Percentiles rank a stretch among this genome's conserved stretches.
Conservation (phyloP, 2,329 filamentous ascomycete species). For the Orbilia brochopaga region DNA sequence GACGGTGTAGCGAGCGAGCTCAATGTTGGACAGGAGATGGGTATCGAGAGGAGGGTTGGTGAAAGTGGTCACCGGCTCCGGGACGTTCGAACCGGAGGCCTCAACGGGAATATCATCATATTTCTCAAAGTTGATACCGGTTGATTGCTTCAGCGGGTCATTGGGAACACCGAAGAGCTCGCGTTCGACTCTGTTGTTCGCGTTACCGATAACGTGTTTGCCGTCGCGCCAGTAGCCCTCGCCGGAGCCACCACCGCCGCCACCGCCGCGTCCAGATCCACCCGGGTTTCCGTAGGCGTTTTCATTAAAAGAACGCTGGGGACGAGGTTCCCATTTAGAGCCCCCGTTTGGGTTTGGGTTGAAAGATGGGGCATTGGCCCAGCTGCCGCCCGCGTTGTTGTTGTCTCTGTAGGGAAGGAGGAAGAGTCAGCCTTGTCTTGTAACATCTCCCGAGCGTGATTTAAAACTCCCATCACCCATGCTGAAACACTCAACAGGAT, state of each 20-base stretch:
- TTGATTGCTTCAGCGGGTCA: conserved; percentile 93
- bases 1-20: conserved; percentile 89
- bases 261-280: conserved; percentile 60
- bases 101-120: conserved; percentile 99
- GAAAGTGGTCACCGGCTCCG: conserved; percentile 88
- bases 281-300: conserved; percentile 68
- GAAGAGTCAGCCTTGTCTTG: conserved; percentile 25
- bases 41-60: conserved; percentile 94
- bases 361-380: conserved; percentile 53
- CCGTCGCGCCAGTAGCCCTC: conserved; percentile 96
- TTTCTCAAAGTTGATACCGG: conserved; percentile 99
- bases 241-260: conserved; percentile 74
- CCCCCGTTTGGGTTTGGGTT: conserved; percentile 48
- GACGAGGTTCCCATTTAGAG: conserved; percentile 55
- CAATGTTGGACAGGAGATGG: conserved; percentile 90
- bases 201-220: conserved; percentile 89
- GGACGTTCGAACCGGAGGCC: conserved; percentile 90
- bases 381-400: conserved; percentile 42
- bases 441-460: background rate
- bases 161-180: conserved; percentile 92
- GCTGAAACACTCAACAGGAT: too few species aligned
- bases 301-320: conserved; percentile 64
- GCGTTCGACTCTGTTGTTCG: conserved; percentile 88
- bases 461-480: too few species aligned
- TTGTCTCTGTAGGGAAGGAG: conserved; percentile 12